Base-by-base conservation (phyloP, 345 rosid genomes). In the Bretschneidera sinensis region DNA sequence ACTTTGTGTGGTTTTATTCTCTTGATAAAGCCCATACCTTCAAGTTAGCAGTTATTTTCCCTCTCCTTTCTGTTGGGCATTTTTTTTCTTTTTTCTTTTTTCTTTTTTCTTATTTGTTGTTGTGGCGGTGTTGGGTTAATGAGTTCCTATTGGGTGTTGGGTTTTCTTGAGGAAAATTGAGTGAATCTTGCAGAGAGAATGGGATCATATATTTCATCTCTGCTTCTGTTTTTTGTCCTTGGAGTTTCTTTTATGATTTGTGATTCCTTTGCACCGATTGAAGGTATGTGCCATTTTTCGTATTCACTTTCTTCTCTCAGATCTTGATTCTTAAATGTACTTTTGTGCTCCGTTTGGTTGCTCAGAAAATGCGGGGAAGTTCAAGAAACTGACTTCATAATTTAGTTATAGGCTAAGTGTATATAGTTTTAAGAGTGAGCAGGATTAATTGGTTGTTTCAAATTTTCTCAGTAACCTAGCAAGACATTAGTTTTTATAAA, bases 221-320 rank as follows among this genome's bases (percentile, higher is more conserved):
- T 49, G 71, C 71, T 79, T 68, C 81, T 74, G 59, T 64, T 73
- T 67, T 61, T 85, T 54, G 28, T 75, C 60, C 76, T 71, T 63
- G 76, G 71, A 5, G 66, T 79, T 73, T 72, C 79, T 74, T 68
- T 78, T 57, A 66, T 79, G 43, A 54, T 69, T 43, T 78, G 86
- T 62, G 68, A 77, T 62, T 78, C 85, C 10, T 85, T 86, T 76
- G 49, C 81, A 4, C 19, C 61, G 55, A 83, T 77, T 67, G 99
- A 95, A 83, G 92, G 99, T 91, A 70, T 33, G 65, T 24, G 61
- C 18, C 15, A 39, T 9, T 47, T 16, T 23, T 19, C 17, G 22
- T 48, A 9, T 48, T 24, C 45, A 28, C 24, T 71, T 50, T 1
- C 24, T 21, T 65, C 31, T 62, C 59, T 67, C 80, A 78, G 92